Conservation (phyloP, 768 basidiomycete genomes). For the Pleurotus tuoliensis region DNA sequence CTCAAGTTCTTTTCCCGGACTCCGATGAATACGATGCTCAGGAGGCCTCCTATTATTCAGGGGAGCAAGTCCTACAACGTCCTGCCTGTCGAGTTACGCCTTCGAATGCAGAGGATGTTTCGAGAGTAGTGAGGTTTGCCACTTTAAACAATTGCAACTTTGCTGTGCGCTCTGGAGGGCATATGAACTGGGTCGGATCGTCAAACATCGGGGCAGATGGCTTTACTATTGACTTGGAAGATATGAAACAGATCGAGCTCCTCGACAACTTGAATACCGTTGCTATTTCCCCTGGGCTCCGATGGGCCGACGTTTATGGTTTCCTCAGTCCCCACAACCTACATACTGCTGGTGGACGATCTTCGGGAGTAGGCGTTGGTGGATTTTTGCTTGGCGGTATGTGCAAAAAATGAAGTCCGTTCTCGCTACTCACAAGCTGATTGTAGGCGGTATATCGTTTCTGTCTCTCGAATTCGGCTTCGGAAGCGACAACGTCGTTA, state of each 20-base stretch:
- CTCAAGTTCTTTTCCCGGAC: background rate
- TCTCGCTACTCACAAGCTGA: background rate
- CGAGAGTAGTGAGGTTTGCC: background rate
- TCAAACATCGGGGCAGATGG: constrained; percentile 10
- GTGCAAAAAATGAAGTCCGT: background rate
- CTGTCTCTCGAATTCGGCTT: constrained; percentile 10
- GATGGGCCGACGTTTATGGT: constrained; percentile 10
- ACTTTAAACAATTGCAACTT: background rate
- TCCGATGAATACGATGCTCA: background rate
- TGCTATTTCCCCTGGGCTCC: constrained; percentile 7
- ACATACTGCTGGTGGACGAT: constrained; percentile 10
- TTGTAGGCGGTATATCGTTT: constrained; percentile 15
- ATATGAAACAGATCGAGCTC: constrained; percentile 1
- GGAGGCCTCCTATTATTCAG: constrained; percentile 1
- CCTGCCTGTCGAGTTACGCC: constrained; percentile 4
- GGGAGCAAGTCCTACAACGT: background rate
- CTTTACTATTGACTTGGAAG: constrained; percentile 8
- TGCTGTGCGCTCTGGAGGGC: constrained; percentile 7
- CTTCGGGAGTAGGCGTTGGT: constrained; percentile 10
- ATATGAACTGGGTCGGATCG: constrained; percentile 9
- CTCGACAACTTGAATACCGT: constrained; percentile 1
- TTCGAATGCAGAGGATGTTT: constrained; percentile 2
- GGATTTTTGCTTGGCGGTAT: constrained; percentile 13
- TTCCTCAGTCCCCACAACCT: constrained; percentile 1
- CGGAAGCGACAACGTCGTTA: constrained; percentile 9